Percentiles rank a stretch among this genome's conserved stretches.
Conservation (phyloP, 345 rosid genomes). For the Mangifera indica region DNA sequence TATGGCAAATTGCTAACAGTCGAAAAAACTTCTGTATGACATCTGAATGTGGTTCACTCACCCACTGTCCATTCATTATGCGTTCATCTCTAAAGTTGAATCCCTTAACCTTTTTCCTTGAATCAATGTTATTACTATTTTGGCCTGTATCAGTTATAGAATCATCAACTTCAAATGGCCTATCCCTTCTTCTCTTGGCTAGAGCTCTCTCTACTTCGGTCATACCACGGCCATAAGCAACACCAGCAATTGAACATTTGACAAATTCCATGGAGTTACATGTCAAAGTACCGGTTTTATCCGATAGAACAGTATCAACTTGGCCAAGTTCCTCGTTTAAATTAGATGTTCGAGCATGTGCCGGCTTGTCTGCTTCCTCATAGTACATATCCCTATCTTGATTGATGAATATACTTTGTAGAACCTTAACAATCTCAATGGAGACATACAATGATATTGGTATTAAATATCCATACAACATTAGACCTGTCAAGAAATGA, state of each 20-base stretch:
- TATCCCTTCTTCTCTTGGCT: conserved; percentile 36
- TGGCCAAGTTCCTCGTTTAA: conserved; percentile 97
- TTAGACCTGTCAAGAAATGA: conserved; percentile 84
- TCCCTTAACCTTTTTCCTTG: conserved; percentile 54
- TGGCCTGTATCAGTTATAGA: conserved; percentile 17
- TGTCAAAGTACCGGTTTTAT: conserved; percentile 93
- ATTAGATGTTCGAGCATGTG: conserved; percentile 85
- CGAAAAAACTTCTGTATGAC: conserved; percentile 53
- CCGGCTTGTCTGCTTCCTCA: conserved; percentile 59
- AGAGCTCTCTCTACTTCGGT: conserved; percentile 77
- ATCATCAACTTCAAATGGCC: conserved; percentile 30
- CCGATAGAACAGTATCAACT: conserved; percentile 71
- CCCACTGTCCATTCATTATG: conserved; percentile 69
- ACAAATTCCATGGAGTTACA: conserved; percentile 97
- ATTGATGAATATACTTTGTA: conserved; percentile 86
- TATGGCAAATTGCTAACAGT: conserved; percentile 77
- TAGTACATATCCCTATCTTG: conserved; percentile 75
- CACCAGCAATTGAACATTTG: conserved; percentile 79
- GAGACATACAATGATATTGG: conserved; percentile 90
- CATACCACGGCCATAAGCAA: conserved; percentile 66
- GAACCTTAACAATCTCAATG: conserved; percentile 84
- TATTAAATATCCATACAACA: conserved; percentile 89
- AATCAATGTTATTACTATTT: conserved; percentile 10
- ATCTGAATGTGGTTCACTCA: conserved; percentile 44
- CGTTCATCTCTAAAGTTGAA: conserved; percentile 85